Conservation (phyloP, 257 asterid species). For the Jacaranda mimosifolia region DNA sequence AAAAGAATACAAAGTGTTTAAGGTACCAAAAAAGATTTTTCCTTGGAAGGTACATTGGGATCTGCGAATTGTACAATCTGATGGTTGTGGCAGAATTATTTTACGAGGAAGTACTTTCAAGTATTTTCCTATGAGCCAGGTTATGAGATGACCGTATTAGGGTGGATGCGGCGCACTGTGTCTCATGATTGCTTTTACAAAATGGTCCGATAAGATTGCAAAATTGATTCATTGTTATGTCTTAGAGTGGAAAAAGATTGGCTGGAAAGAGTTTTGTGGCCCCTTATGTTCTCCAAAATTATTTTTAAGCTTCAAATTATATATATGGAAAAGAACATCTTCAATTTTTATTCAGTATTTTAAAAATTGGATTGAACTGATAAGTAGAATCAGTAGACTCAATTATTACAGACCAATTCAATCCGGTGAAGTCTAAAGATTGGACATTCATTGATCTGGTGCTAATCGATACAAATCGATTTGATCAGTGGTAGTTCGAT, state of each 20-base stretch:
- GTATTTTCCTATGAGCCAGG: neutral
- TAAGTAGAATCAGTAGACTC: too few relatives aligned
- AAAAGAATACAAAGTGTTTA: neutral
- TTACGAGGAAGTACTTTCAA: neutral
- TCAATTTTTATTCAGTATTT: too few relatives aligned
- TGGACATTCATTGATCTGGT: too few relatives aligned
- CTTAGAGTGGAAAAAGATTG: neutral
- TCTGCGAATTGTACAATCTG: slow-evolving; percentile 22
- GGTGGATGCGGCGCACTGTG: slow-evolving; percentile 7
- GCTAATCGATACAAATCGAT: too few relatives aligned
- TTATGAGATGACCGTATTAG: neutral
- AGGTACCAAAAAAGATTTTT: slow-evolving; percentile 14
- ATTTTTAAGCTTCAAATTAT: neutral
- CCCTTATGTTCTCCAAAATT: slow-evolving; percentile 13
- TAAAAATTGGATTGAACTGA: too few relatives aligned
- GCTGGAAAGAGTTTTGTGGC: slow-evolving; percentile 9
- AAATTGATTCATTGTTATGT: slow-evolving; percentile 4
- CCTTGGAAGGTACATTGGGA: neutral
- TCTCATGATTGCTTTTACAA: neutral
- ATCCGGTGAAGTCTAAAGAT: too few relatives aligned
- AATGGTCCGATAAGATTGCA: neutral
- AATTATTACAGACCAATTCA: too few relatives aligned
- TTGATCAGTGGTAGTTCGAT: too few relatives aligned
- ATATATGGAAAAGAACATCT: neutral
- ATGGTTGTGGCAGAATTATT: neutral